Conservation (phyloP, 257 asterid genomes). For the Salvia miltiorrhiza region DNA sequence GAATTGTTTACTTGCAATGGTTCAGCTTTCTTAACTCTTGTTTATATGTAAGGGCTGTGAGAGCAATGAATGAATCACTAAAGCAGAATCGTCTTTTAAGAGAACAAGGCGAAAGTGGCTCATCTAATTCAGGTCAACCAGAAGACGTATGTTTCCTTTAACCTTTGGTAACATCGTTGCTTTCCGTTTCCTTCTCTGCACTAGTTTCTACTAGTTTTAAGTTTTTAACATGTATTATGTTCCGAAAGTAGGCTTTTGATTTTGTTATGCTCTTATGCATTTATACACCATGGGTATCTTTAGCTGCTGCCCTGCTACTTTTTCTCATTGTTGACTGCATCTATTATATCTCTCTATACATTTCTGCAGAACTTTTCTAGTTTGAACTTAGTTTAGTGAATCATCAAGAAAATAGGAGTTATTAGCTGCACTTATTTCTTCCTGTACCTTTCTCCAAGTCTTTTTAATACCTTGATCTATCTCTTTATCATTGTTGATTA, state of each 20-base stretch:
- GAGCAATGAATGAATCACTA: slow-evolving; percentile 91
- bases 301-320: neutral
- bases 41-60: slow-evolving; percentile 72
- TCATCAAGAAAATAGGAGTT: neutral
- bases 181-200: slow-evolving; percentile 7
- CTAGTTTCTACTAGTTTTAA: neutral
- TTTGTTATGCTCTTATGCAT: slow-evolving; percentile 7
- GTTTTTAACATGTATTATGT: slow-evolving; percentile 6
- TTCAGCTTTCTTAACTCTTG: slow-evolving; percentile 18
- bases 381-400: slow-evolving; percentile 9
- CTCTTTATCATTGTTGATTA: neutral
- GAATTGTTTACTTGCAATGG: neutral
- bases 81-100: slow-evolving; percentile 78
- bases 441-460: neutral
- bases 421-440: neutral
- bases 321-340: slow-evolving; percentile 5
- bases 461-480: neutral
- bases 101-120: slow-evolving; percentile 65
- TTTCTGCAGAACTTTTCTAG: slow-evolving; percentile 1
- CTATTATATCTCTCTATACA: neutral
- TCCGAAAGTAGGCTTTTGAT: neutral
- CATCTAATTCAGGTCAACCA: slow-evolving; percentile 39
- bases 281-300: neutral
- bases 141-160: slow-evolving; percentile 56
- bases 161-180: slow-evolving; percentile 23